phyloP scores from a whole-genome alignment of 164 flowering plant species.

The Macadamia tetraphylla region DNA sequence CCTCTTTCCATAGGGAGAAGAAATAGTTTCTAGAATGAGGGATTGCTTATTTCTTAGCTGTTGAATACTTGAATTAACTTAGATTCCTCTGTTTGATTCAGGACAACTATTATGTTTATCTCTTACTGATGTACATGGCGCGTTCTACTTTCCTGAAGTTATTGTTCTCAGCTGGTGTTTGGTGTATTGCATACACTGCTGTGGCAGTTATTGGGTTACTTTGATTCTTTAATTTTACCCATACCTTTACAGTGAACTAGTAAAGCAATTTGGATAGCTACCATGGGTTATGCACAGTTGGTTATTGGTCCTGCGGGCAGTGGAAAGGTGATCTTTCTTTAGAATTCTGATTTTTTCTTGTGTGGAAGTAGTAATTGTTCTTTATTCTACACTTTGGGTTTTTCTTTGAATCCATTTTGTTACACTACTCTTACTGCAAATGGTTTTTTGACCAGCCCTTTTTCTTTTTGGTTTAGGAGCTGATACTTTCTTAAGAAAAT shows the following conservation, averaged over 20 bases:
- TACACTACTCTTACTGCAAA: neutral
- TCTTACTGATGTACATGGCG: slow-evolving; percentile 31
- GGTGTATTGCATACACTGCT: slow-evolving; percentile 58
- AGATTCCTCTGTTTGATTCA: neutral
- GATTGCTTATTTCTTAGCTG: neutral
- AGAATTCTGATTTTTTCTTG: slow-evolving; percentile 1
- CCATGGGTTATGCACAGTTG: slow-evolving; percentile 92
- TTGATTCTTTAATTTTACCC: slow-evolving; percentile 26
- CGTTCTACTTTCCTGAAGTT: slow-evolving; percentile 29
- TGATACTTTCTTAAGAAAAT: too few species aligned
- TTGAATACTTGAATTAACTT: neutral
- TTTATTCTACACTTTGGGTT: neutral
- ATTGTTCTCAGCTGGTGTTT: slow-evolving; percentile 48
- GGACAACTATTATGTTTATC: neutral
- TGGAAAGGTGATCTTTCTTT: slow-evolving; percentile 65
- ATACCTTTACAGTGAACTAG: slow-evolving; percentile 14
- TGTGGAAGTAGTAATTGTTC: neutral
- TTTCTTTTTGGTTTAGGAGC: neutral
- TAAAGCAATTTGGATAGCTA: slow-evolving; percentile 3
- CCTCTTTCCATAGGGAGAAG: too few species aligned
- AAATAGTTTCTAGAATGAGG: too few species aligned
- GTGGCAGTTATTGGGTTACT: slow-evolving; percentile 47
- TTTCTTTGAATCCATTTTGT: neutral
- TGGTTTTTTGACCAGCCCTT: neutral
- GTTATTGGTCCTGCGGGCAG: slow-evolving; percentile 98